Evolutionary conservation across 768 basidiomycete genomes (phyloP), one percentile per base, ranked within the genome.

Genomic region (Rickenella mellea): DNA sequence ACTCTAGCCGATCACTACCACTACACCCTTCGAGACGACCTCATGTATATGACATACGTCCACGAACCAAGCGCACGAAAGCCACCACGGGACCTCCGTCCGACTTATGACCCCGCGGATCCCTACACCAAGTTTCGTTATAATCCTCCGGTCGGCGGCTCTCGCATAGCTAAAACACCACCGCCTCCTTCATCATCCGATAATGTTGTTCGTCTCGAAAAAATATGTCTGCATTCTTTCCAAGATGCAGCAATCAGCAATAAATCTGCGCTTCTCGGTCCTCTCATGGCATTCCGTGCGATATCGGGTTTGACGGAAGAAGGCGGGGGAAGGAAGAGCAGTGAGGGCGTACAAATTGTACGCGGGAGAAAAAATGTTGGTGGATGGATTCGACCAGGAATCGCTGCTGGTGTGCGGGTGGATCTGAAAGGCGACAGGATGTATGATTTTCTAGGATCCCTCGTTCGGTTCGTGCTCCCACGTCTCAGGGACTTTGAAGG

Each of bases 401-500:
- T 87, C 37, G 89, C 94, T 0, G 67, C 83, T 15, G 91, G 90
- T 46, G 89, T 76, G 49, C 92, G 92, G 66, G 90, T 97, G 46
- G 87, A 87, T 57, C 64, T 99, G 51, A 80, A 78, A 56, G 93
- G 93, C 11, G 80, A 84, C 37, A 78, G 82, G 51, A 97, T 98
- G 93, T 97, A 89, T 67, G 85, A 89, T 52, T 97, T 98, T 63
- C 68, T 98, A 43, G 78, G 78, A 43, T 80, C 78, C 6, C 74
- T 99, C 52, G 77, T 80, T 53, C 91, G 97, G 55, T 96, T 97
- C 55, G 94, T 99, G 45, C 67, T 97, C n/a, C 94, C 94, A 1
- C 80, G 94, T 17, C 61, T 96, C 40, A 77, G 92, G 54, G 93
- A 97, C 55, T 99, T 91, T 66, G 68, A 71, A 9, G 96, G 94